Evolutionary conservation across 495 filamentous ascomycete genomes (phyloP), one percentile per base, ranked within the genome.

Genomic region (Annulohypoxylon moriforme): DNA sequence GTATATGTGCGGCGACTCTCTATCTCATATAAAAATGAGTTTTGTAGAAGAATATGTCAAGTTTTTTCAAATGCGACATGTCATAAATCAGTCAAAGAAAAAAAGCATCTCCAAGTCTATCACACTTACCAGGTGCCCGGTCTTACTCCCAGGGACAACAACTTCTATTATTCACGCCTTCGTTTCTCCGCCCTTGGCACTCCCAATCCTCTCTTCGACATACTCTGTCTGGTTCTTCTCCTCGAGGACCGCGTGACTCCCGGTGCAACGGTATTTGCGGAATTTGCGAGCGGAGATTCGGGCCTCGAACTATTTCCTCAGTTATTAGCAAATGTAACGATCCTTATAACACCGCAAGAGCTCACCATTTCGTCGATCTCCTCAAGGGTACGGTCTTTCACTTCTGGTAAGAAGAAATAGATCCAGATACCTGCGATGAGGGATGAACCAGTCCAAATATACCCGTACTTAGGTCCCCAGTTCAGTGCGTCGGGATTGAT

Each of bases 401-500:
- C 83, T 74, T 88, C 86, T 2, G 86, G 86, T 38, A 88, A 72
- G 77, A 79, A 86, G 64, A 86, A 81, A 61, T 75, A 87, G 5
- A 87, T 77, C 77, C 84, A 87, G 4, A 77, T 65, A 4, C 70
- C 83, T 31, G 83, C 78, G 44, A 81, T 16, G 16, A 80, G 52
- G 64, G 77, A 83, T 4, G 75, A 75, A 4, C 82, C 83, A 1
- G 81, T 76, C 82, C 82, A 84, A 56, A 88, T 89, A 73, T 87
- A 89, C 4, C 85, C 84, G 44, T 85, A 86, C 67, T 83, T 86
- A 7, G 85, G 85, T 1, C 87, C 86, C 86, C 86, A 90, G 63
- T 85, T 83, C 13, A 89, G 66, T 10, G 82, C 75, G 33, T 77
- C 76, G 0, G 88, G 87, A 60, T 89, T 89, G 73, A 90, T 89